Evolutionary conservation across 2,329 filamentous ascomycete genomes (phyloP).

Genomic region (Botryotinia narcissicola): DNA sequence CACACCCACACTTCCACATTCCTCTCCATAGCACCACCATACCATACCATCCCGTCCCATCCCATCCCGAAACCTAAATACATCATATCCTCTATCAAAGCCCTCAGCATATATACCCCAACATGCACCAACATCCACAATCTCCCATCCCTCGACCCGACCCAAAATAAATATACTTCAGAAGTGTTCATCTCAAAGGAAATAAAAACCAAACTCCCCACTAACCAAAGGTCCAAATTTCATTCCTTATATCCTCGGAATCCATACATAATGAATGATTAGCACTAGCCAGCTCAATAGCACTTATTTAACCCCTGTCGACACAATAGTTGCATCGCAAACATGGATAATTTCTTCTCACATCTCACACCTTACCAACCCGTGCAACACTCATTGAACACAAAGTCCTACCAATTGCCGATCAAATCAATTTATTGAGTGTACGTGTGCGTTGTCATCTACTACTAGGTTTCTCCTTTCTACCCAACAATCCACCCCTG

Average conservation of each 20-base stretch:
- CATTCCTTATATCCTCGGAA: neutral
- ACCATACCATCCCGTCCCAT: neutral
- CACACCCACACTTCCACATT: neutral
- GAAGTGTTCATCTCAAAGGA: neutral
- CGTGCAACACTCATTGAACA: neutral
- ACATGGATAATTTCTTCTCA: neutral
- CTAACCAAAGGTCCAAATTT: neutral
- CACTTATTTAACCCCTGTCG: neutral
- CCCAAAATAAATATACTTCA: neutral
- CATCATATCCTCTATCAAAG: neutral
- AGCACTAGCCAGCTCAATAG: neutral
- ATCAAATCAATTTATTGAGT: constrained; percentile 4
- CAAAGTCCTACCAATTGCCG: neutral
- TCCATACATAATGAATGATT: neutral
- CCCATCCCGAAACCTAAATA: neutral
- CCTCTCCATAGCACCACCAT: neutral
- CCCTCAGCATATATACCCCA: neutral
- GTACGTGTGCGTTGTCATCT: constrained; percentile 2
- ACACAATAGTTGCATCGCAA: neutral
- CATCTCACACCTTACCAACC: neutral
- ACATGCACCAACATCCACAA: neutral
- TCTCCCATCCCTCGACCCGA: neutral
- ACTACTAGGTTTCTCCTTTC: neutral
- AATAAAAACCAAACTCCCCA: neutral
- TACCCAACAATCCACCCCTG: neutral